Evolutionary conservation across 768 basidiomycete genomes (phyloP), one percentile per base, ranked within the genome.

Genomic region (Lentinus brumalis): DNA sequence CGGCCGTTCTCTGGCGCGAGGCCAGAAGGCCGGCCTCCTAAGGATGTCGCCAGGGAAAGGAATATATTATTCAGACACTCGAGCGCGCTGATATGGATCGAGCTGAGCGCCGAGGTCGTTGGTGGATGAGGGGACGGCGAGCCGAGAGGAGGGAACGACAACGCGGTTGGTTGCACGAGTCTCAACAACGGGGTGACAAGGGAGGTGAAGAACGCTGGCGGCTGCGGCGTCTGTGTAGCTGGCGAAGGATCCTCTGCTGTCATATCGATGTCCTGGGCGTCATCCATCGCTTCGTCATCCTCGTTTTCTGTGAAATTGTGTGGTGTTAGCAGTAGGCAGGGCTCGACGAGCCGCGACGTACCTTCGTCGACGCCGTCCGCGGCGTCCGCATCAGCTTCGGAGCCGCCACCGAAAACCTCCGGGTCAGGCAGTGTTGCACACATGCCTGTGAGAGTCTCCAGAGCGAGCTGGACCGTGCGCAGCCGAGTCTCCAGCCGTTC

Each of bases 1-100:
- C 69, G 71, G 12, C 87, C 89, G 3, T 74, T 77, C 21, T 79
- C 61, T 18, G 60, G 49, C 38, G 63, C 62, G 47, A 59, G 54
- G 31, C 58, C 50, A 18, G 60, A 57, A 2, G 51, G 41, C 45
- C 49, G 73, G 30, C 77, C 65, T 53, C 78, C 80, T 1, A 81
- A 75, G 4, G 79, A 73, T 0, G 82, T 77, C 3, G 86, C 81
- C 3, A 65, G 53, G 57, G 93, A 87, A 39, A 96, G 78, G 68
- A 96, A 89, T 41, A 95, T 79, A 69, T 98, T 97, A 69, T 92
- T 94, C 50, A 98, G 79, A 69, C 94, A 94, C 71, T 96, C 94
- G 30, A 96, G 79, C 10, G 94, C 91, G 64, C 87, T 82, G 58
- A 93, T 79, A 70, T 97, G 95, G 53, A 96, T 86, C 7, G 89